Percentiles rank a stretch among this genome's conserved stretches.
phyloP scores from a whole-genome alignment of 2,329 filamentous ascomycete species.

The Neurospora sp. region DNA sequence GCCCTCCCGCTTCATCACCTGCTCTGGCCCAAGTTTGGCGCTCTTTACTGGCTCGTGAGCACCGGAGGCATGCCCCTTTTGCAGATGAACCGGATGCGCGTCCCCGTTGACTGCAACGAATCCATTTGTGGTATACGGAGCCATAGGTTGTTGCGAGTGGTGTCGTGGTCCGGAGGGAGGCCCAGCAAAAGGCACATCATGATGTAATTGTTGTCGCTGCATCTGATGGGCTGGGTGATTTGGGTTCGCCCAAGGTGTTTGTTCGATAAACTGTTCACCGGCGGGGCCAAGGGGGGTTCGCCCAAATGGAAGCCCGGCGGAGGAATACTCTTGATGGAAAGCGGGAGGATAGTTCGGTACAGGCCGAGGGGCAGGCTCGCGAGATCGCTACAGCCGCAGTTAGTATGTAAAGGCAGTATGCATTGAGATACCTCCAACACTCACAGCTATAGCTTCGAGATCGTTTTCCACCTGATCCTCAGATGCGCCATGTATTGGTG shows the following conservation, averaged over 20 bases:
- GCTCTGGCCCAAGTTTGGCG: conserved; percentile 19
- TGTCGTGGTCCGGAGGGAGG: conserved; percentile 24
- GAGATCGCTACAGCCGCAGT: conserved; percentile 24
- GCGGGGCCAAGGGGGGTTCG: conserved; percentile 47
- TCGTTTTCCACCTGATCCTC: conserved; percentile 73
- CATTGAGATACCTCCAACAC: conserved; percentile 23
- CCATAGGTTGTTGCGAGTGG: conserved; percentile 27
- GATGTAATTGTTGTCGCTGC: conserved; percentile 31
- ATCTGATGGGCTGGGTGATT: conserved; percentile 62
- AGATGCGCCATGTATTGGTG: conserved; percentile 65
- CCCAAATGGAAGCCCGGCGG: conserved; percentile 31
- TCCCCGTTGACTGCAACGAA: conserved; percentile 19
- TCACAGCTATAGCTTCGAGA: conserved; percentile 78
- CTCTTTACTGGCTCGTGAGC: conserved; percentile 17
- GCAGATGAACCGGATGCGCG: conserved; percentile 8
- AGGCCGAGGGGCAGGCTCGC: conserved; percentile 11
- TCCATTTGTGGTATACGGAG: conserved; percentile 24
- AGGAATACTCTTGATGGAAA: conserved; percentile 11
- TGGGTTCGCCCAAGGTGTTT: conserved; percentile 87
- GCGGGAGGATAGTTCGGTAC: conserved; percentile 5
- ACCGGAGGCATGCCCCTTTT: conserved; percentile 10
- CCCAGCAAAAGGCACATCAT: conserved; percentile 25
- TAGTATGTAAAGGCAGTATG: conserved; percentile 6
- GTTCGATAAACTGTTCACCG: conserved; percentile 78
- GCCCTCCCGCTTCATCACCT: conserved; percentile 21